These are phyloP conservation scores for Xylaria intraflava DNA, from an alignment of 495 filamentous ascomycete species.

Conservation along the genomic window DNA sequence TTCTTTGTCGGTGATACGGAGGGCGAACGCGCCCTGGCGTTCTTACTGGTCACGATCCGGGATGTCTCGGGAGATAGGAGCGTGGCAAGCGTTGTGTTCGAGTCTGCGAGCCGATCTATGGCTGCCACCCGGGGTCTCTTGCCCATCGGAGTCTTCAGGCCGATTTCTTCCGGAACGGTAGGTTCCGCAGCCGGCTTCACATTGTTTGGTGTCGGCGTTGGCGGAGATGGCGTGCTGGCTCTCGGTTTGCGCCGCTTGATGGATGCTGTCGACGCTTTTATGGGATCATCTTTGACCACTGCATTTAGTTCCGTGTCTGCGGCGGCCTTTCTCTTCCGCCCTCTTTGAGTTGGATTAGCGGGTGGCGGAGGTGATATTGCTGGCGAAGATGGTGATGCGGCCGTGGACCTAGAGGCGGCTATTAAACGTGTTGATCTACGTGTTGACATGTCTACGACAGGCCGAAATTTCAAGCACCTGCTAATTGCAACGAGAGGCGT, in stretches of 20 bases:
- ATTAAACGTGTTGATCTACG: constrained; percentile 54
- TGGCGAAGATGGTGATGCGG: constrained; percentile 7
- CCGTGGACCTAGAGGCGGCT: constrained; percentile 27
- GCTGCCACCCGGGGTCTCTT: constrained; percentile 32
- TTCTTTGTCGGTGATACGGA: constrained; percentile 51
- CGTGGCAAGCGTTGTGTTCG: constrained; percentile 59
- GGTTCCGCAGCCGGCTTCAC: constrained; percentile 29
- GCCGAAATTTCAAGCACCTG: background rate
- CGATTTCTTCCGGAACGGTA: background rate
- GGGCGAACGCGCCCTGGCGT: constrained; percentile 33
- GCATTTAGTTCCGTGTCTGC: constrained; percentile 1
- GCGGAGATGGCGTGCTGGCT: constrained; percentile 19
- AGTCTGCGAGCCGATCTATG: constrained; percentile 42
- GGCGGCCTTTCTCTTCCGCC: constrained; percentile 31
- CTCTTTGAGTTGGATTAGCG: constrained; percentile 9
- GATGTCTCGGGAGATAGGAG: constrained; percentile 75
- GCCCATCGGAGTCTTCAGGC: constrained; percentile 9
- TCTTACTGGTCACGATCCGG: constrained; percentile 53
- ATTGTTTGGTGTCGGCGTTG: constrained; percentile 35
- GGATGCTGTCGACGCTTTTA: constrained; percentile 27
- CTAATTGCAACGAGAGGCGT: background rate
- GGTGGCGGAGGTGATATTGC: constrained; percentile 15
- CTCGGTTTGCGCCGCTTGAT: constrained; percentile 23
- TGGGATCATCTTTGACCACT: background rate
- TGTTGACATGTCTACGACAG: constrained; percentile 38